phyloP scores from a whole-genome alignment of 352 stramenopile species.

The Pythium pyrilobum region DNA sequence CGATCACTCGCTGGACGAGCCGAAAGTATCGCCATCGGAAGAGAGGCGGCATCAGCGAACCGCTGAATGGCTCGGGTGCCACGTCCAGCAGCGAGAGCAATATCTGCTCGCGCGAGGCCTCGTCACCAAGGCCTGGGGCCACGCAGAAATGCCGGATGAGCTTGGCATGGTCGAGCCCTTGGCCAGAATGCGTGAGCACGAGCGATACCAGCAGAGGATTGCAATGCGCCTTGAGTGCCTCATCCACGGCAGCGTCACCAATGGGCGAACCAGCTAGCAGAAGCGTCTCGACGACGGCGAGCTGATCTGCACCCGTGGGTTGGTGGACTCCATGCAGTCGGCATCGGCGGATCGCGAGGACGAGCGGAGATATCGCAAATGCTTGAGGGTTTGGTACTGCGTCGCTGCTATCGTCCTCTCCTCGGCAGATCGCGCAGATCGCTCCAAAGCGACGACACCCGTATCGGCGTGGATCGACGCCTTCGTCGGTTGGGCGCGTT shows the following conservation, averaged over 20 bases:
- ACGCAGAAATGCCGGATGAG: neutral
- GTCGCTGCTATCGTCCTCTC: neutral
- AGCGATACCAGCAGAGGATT: neutral
- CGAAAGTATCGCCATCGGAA: no score
- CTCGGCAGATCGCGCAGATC: constrained; percentile 14
- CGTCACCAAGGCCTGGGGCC: neutral
- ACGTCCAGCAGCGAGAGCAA: no score
- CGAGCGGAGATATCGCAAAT: constrained; percentile 17
- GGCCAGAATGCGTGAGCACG: neutral
- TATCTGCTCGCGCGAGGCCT: no score
- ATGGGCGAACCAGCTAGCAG: neutral
- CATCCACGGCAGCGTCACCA: constrained; percentile 1
- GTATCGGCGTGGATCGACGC: neutral
- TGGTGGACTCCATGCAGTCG: neutral
- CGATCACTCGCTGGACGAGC: no score
- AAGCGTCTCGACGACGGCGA: constrained; percentile 18
- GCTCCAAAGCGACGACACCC: constrained; percentile 27
- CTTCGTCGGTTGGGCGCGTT: neutral
- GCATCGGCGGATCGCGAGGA: constrained; percentile 28
- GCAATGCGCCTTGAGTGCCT: neutral
- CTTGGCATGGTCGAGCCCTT: neutral
- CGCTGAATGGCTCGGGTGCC: no score
- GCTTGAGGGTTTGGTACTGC: neutral
- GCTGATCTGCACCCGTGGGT: neutral
- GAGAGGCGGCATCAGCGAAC: no score